Conservation (phyloP, 225 moss, liverwort and hornwort species). For the Ulota crispa region DNA sequence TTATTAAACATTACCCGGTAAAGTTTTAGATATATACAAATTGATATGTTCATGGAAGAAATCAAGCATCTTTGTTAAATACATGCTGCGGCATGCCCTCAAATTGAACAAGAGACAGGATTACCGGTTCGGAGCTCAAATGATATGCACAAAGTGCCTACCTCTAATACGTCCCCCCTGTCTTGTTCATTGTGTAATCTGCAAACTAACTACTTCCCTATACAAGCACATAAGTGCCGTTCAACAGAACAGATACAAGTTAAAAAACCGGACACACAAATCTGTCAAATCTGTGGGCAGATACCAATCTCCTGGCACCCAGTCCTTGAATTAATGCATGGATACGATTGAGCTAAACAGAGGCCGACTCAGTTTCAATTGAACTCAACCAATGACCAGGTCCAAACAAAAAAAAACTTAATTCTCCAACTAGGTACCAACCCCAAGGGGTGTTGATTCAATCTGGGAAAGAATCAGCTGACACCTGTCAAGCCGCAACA, state of each 20-base stretch:
- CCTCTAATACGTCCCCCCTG: neutral
- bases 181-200: neutral
- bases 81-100: no score
- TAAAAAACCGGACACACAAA: neutral
- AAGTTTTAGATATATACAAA: no score
- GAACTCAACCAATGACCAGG: constrained; percentile 7
- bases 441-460: constrained; percentile 22
- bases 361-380: constrained; percentile 12
- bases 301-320: neutral
- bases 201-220: neutral
- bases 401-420: neutral
- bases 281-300: neutral
- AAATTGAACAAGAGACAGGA: neutral
- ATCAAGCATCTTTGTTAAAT: no score
- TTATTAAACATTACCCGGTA: no score
- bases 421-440: constrained; percentile 22
- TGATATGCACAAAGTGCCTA: neutral
- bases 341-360: neutral
- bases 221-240: neutral
- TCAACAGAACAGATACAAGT: neutral
- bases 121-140: neutral
- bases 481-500: neutral
- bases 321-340: neutral
- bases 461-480: constrained; percentile 34
- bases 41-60: no score